A percentile compares a stretch with the other conserved stretches of the same genome.
These are phyloP conservation scores for Colletotrichum euphorbiae DNA, from an alignment of 2,329 filamentous ascomycete genomes.

Conservation along the genomic window DNA sequence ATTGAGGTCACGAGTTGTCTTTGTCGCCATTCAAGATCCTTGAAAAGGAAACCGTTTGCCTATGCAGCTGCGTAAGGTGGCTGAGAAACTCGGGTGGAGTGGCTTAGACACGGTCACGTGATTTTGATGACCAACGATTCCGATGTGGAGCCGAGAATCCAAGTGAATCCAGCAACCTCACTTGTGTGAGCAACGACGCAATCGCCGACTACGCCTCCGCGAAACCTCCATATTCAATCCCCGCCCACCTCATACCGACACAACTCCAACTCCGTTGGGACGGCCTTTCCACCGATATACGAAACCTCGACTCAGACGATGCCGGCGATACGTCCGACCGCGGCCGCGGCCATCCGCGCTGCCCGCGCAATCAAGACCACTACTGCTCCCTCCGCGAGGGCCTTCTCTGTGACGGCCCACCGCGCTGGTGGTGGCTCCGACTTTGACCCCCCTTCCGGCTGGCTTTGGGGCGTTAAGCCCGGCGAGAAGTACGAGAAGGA, in stretches of 20 bases:
- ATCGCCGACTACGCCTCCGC: conserved; percentile 32
- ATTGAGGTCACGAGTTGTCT: background rate
- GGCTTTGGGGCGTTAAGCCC: conserved; percentile 94
- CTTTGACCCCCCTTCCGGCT: conserved; percentile 91
- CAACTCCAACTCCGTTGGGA: conserved; percentile 35
- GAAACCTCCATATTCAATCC: conserved; percentile 14
- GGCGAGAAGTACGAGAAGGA: conserved; percentile 96
- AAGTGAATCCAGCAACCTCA: conserved; percentile 39
- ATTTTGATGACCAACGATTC: conserved; percentile 22
- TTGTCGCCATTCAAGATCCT: background rate
- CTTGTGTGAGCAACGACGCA: conserved; percentile 31
- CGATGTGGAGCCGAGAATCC: conserved; percentile 37
- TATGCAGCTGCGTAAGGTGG: background rate
- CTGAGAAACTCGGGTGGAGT: conserved; percentile 30
- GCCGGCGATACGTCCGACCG: conserved; percentile 41
- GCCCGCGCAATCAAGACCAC: conserved; percentile 50
- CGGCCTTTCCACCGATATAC: background rate
- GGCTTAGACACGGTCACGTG: background rate
- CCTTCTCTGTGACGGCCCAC: conserved; percentile 59
- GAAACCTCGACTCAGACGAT: conserved; percentile 18
- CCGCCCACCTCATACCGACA: conserved; percentile 9
- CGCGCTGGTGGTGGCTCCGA: conserved; percentile 65
- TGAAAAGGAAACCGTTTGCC: background rate
- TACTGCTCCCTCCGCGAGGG: conserved; percentile 46
- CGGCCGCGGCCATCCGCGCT: conserved; percentile 40